Conservation (phyloP, 2,329 filamentous ascomycete genomes). For the Gliomastix tumulicola region DNA sequence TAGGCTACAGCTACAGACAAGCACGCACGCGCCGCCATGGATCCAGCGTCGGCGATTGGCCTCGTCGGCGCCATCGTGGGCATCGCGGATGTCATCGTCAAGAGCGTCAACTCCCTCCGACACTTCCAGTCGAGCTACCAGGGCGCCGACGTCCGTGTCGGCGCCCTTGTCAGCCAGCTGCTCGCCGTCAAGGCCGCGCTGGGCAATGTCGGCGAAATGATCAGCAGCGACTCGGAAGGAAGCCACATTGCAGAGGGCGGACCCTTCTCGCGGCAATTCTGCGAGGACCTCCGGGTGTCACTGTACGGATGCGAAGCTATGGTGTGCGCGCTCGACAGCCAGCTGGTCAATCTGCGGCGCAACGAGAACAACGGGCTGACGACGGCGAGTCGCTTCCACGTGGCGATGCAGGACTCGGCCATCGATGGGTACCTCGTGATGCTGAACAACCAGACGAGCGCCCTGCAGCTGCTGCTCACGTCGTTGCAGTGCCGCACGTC, state of each 20-base stretch:
- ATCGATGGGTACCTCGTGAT: neutral
- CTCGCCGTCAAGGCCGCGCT: neutral
- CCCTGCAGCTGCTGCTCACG: neutral
- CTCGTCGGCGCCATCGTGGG: neutral
- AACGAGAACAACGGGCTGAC: neutral
- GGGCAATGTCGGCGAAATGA: neutral
- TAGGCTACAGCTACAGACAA: no score
- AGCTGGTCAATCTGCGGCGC: neutral
- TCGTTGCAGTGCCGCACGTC: neutral
- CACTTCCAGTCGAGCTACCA: neutral
- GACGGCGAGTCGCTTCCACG: neutral
- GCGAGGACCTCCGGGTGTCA: neutral
- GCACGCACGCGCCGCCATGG: no score
- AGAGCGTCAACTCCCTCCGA: neutral
- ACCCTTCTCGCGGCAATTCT: neutral
- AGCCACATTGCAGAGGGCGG: no score
- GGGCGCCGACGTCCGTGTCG: neutral
- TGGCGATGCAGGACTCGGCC: neutral
- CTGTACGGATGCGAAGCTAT: neutral
- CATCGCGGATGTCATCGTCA: neutral
- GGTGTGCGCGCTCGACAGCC: neutral
- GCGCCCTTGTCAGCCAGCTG: neutral
- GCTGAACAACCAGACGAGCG: neutral
- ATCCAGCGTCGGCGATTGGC: neutral
- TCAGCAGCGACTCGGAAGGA: no score